Evolutionary conservation across 768 basidiomycete genomes (phyloP).

Genomic region (Lentinula sp.): DNA sequence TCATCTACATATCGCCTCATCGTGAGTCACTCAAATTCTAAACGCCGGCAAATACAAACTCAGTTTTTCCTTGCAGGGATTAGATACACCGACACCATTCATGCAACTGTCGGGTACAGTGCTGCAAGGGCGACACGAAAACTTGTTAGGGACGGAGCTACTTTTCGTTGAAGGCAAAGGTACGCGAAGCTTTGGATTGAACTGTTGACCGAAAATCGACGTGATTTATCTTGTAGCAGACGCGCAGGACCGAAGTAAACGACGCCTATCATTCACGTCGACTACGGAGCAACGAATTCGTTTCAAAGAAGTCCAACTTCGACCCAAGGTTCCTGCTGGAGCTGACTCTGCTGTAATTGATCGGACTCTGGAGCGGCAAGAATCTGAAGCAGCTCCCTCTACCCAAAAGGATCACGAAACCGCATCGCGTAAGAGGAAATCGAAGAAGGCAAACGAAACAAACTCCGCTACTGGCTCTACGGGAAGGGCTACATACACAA

Average conservation of each 20-base stretch:
- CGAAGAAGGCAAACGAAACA: not conserved
- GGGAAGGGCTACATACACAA: not conserved
- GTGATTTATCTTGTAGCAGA: conserved; percentile 22
- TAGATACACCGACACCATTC: conserved; percentile 74
- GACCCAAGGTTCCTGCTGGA: conserved; percentile 9
- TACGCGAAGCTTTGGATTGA: conserved; percentile 16
- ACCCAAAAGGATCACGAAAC: not conserved
- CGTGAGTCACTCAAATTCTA: conserved; percentile 35
- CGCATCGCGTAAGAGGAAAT: not conserved
- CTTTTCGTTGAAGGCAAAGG: conserved; percentile 69
- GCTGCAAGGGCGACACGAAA: conserved; percentile 63
- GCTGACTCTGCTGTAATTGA: not conserved
- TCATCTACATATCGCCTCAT: conserved; percentile 68
- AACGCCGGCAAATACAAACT: not conserved
- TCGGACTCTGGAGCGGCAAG: no score
- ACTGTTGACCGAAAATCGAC: not conserved
- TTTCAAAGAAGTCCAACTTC: conserved; percentile 34
- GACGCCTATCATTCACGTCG: conserved; percentile 48
- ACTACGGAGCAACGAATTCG: conserved; percentile 62
- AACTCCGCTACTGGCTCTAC: not conserved
- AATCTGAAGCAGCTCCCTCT: not conserved
- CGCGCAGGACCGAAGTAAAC: conserved; percentile 40
- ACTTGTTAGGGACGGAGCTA: conserved; percentile 69
- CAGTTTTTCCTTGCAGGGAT: conserved; percentile 39
- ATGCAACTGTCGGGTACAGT: conserved; percentile 73